Conservation (phyloP, 768 basidiomycete species). For the Suillus weaverae region DNA sequence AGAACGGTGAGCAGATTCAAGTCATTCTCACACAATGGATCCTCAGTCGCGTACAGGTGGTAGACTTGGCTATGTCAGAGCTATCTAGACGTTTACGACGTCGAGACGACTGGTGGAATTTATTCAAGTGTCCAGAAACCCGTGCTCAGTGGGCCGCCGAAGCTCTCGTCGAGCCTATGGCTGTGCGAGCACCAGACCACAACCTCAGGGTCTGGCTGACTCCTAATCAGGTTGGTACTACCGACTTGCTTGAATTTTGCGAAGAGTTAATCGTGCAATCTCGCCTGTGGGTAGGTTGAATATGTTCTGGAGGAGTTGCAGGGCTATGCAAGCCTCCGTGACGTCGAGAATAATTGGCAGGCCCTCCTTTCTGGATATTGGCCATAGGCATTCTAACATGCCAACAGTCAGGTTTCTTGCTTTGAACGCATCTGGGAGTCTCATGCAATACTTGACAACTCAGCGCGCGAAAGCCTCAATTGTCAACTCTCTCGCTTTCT, state of each 20-base stretch:
- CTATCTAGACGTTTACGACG: constrained; percentile 44
- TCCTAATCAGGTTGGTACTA: constrained; percentile 37
- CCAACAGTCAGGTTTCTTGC: constrained; percentile 50
- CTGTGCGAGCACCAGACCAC: constrained; percentile 38
- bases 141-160: constrained; percentile 35
- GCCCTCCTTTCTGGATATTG: constrained; percentile 9
- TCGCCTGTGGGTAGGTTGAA: constrained; percentile 32
- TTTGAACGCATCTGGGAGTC: constrained; percentile 59
- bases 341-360: constrained; percentile 40
- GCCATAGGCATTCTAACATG: background rate
- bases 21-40: background rate
- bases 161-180: constrained; percentile 30
- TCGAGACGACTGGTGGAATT: constrained; percentile 43
- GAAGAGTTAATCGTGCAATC: background rate
- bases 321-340: constrained; percentile 44
- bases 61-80: constrained; percentile 50
- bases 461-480: constrained; percentile 18
- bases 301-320: constrained; percentile 51
- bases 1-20: constrained; percentile 40
- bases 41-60: constrained; percentile 33
- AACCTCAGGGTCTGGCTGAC: constrained; percentile 36
- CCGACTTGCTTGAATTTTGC: background rate
- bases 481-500: constrained; percentile 25
- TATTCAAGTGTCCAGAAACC: constrained; percentile 23
- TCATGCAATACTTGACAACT: constrained; percentile 22